phyloP scores from a whole-genome alignment of 257 asterid species.

The Petunia axillaris region DNA sequence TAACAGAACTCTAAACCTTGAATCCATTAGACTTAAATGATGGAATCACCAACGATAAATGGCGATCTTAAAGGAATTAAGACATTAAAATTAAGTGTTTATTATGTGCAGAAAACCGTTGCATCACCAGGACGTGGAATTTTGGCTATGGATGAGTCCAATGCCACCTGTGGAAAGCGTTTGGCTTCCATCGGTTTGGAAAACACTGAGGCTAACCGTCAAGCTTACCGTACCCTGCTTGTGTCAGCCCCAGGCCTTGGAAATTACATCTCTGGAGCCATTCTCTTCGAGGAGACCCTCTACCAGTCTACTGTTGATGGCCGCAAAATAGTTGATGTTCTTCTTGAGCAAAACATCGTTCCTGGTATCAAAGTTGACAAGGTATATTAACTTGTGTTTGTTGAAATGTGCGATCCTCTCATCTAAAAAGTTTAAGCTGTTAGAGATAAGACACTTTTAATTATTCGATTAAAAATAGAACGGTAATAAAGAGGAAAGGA shows the following conservation, averaged over 20 bases:
- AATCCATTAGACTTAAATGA: not conserved
- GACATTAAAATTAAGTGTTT: not conserved
- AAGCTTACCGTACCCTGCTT: slow-evolving; percentile 84
- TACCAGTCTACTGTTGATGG: slow-evolving; percentile 86
- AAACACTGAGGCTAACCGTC: slow-evolving; percentile 96
- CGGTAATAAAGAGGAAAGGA: not conserved
- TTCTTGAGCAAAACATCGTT: slow-evolving; percentile 72
- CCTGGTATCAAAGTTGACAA: slow-evolving; percentile 95
- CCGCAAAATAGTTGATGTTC: slow-evolving; percentile 83
- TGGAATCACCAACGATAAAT: not conserved
- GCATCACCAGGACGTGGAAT: slow-evolving; percentile 92
- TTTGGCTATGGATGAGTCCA: slow-evolving; percentile 92
- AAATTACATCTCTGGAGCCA: slow-evolving; percentile 84
- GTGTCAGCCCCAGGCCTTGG: slow-evolving; percentile 83
- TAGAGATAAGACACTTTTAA: too few relatives aligned
- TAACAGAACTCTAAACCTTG: not conserved
- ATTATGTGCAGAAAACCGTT: slow-evolving; percentile 64
- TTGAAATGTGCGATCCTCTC: not conserved
- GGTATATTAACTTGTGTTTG: slow-evolving; percentile 38
- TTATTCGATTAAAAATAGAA: too few relatives aligned
- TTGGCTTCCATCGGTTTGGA: slow-evolving; percentile 86
- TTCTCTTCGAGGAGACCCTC: slow-evolving; percentile 89
- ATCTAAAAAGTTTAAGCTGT: too few relatives aligned
- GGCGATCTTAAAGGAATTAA: not conserved
- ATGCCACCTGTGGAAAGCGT: slow-evolving; percentile 93